A percentile compares a stretch with the other conserved stretches of the same genome.
phyloP scores from a whole-genome alignment of 257 asterid genomes.

The Ligustrum vulgare region DNA sequence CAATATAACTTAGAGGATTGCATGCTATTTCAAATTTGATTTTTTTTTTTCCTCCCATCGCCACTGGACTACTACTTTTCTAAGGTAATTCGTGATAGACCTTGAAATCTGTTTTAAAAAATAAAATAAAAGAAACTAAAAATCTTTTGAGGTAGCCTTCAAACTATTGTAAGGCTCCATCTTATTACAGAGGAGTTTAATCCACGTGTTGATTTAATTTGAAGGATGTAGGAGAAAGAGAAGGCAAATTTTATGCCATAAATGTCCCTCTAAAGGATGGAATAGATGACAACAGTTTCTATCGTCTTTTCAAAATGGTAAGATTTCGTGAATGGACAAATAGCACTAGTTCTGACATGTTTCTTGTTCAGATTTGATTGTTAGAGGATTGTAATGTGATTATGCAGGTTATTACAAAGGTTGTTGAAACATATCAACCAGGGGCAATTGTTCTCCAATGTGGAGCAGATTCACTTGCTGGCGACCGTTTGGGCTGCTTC shows the following conservation, averaged over 20 bases:
- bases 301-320: slow-evolving; percentile 84
- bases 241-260: slow-evolving; percentile 90
- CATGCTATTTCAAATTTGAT: background rate
- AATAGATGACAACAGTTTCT: slow-evolving; percentile 87
- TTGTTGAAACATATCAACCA: slow-evolving; percentile 87
- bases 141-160: background rate
- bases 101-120: background rate
- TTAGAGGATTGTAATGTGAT: slow-evolving; percentile 27
- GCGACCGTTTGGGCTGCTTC: slow-evolving; percentile 98
- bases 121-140: no score
- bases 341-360: background rate
- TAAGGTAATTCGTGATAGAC: background rate
- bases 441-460: slow-evolving; percentile 99
- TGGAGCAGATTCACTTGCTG: slow-evolving; percentile 99
- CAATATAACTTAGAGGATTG: background rate
- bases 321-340: slow-evolving; percentile 16
- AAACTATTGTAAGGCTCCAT: slow-evolving; percentile 4
- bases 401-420: slow-evolving; percentile 79
- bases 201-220: slow-evolving; percentile 34
- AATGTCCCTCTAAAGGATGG: slow-evolving; percentile 98
- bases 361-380: slow-evolving; percentile 10
- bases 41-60: background rate
- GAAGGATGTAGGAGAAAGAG: slow-evolving; percentile 97
- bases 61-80: background rate
- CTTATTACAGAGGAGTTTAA: slow-evolving; percentile 21